Base-by-base conservation (phyloP, 371 early-diverging fungal species). In the Mucor circinelloides region DNA sequence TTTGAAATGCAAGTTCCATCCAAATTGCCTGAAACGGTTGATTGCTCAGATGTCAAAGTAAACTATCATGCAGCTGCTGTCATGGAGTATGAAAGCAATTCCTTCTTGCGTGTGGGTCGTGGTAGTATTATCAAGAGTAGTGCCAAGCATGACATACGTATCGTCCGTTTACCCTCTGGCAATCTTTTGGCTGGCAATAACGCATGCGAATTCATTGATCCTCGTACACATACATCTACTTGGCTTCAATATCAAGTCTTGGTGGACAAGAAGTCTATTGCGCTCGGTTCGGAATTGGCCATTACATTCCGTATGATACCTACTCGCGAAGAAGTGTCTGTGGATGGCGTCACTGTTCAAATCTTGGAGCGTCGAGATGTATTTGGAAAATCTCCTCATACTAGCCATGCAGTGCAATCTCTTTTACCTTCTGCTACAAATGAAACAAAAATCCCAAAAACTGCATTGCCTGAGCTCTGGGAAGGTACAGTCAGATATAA, bases 1-100 rank as follows among this genome's bases (percentile, higher is more conserved):
- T 69, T 69, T 30, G 69, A 69, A 17, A 69, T 69, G 69, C 64
- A 64, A 34, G 21, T 69, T 6, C 64, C 69, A 52, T 69, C 69
- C 4, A 58, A 50, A 6, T 36, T 69, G 21, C 69, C 69, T 13
- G 69, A 69, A 34, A 32, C 64, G 0, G 46, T 69, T 17, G 64
- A 69, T 9, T 69, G 69, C 12, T 54, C 60, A 2, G 69, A 69
- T 30, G 34, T 69, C 42, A 64, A 60, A 34, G 69, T 69, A 0
- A 31, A 44, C n/a, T 69, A 69, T 34, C 46, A 58, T 13, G 69
- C 64, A 1, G 64, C 64, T 17, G 69, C 69, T 9, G 30, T 64
- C 7, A 60, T 69, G 54, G 60, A 64, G 19, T 67, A 67, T 6
- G 23, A 48, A 21, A 58, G 34, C 46, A 36, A 13, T 2, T 31